Base-by-base conservation (phyloP, 495 filamentous ascomycete species). In the Lasiosphaeria hispida region DNA sequence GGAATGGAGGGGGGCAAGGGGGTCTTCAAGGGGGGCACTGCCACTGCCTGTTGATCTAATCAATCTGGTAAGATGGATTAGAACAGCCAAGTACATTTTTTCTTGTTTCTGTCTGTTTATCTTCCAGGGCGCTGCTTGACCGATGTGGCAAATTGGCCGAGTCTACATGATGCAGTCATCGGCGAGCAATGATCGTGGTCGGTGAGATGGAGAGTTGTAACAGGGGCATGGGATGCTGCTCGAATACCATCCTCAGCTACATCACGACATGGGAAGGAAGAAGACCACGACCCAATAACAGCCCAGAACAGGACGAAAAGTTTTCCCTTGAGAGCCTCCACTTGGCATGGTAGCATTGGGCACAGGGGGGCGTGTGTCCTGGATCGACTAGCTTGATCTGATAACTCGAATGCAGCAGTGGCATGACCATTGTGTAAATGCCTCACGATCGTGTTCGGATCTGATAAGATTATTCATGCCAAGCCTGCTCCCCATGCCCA, bases 391-490 rank as follows among this genome's bases (percentile, higher is more conserved):
- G 59, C 53, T 47, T 48, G 47, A 76, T 75, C 71, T 75, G 71
- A 76, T 76, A 73, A 71, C 37, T 14, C 33, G 23, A 30, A 30
- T 5, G 23, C 23, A 30, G 23, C 23, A 30, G 23, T 30, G 23
- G 23, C 23, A 30, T 30, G 23, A 30, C 23, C 23, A 30, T 30
- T 30, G 23, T 30, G 58, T 33, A 65, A 70, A 70, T 70, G 61
- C 65, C 67, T 51, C 67, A 70, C 39, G 37, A 19, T 44, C 37
- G 15, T 47, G 54, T 50, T 36, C 62, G 58, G 70, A 77, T 77
- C 74, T 70, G 73, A 75, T 75, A 72, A 77, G 67, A 75, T 72
- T 69, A 69, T 52, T 62, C 60, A 69, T 66, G 63, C 59, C 59
- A 65, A 68, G 67, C 10, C 15, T 39, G 8, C 11, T 15, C 41